Evolutionary conservation across 2,329 filamentous ascomycete genomes (phyloP).

Genomic region (Colletotrichum trifolii): DNA sequence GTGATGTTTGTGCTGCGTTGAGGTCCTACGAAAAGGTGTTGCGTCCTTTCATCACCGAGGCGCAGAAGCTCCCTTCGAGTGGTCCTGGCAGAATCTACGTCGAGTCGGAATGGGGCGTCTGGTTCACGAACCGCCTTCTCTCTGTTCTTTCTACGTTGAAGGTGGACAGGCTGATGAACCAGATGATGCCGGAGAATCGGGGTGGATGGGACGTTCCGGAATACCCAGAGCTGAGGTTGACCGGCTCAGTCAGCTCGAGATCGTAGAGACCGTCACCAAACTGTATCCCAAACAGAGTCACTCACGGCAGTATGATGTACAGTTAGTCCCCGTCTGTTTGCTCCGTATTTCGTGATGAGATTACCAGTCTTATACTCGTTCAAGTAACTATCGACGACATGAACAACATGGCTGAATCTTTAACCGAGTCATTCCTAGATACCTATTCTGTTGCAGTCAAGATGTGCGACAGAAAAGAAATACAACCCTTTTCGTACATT

Average conservation of each 20-base stretch:
- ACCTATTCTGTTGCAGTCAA: too few relatives aligned
- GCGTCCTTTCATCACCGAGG: constrained; percentile 54
- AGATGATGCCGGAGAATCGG: constrained; percentile 1
- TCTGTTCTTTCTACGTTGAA: not conserved
- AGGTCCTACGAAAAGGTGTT: constrained; percentile 55
- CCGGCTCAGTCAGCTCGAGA: not conserved
- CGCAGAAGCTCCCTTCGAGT: constrained; percentile 45
- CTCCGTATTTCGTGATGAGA: too few relatives aligned
- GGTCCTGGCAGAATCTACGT: constrained; percentile 33
- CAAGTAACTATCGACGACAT: too few relatives aligned
- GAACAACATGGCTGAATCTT: too few relatives aligned
- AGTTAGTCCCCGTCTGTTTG: too few relatives aligned
- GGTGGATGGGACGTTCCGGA: constrained; percentile 12
- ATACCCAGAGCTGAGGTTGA: not conserved
- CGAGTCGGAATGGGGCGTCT: constrained; percentile 17
- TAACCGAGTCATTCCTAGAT: too few relatives aligned
- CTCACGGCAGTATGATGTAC: too few relatives aligned
- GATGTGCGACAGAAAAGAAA: too few relatives aligned
- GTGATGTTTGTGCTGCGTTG: constrained; percentile 47
- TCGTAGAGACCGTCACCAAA: too few relatives aligned
- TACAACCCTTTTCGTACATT: too few relatives aligned
- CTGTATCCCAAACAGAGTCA: too few relatives aligned
- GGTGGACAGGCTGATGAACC: not conserved
- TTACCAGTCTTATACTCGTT: too few relatives aligned
- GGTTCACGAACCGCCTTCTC: constrained; percentile 26